phyloP scores from a whole-genome alignment of 108 stramenopile genomes.

The Skeletonema potamos region DNA sequence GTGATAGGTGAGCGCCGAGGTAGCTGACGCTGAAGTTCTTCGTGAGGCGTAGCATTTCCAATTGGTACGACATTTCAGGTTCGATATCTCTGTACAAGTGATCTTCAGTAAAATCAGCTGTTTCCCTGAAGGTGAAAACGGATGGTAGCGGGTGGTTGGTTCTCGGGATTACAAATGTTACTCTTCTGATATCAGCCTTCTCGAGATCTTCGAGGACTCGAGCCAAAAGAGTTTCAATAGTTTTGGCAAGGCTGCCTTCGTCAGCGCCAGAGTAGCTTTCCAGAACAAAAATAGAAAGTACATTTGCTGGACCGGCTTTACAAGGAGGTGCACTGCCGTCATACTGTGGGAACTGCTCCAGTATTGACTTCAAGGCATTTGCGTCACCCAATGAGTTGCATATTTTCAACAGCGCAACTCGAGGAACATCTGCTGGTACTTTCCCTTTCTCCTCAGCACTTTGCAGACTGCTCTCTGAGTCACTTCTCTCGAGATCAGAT shows the following conservation, averaged over 20 bases:
- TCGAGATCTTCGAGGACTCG: constrained; percentile 48
- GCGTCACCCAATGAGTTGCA: constrained; percentile 43
- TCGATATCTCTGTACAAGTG: constrained; percentile 91
- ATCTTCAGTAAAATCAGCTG: constrained; percentile 86
- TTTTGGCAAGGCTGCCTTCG: constrained; percentile 49
- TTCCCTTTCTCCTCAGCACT: constrained; percentile 51
- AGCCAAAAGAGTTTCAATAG: constrained; percentile 51
- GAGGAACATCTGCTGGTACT: constrained; percentile 54
- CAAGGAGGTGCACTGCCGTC: constrained; percentile 34
- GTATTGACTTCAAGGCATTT: constrained; percentile 36
- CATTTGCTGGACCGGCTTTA: constrained; percentile 73
- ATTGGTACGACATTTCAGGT: constrained; percentile 87
- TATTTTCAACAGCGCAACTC: constrained; percentile 67
- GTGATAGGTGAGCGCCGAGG: constrained; percentile 73
- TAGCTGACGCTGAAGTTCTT: constrained; percentile 88
- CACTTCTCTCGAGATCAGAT: constrained; percentile 58
- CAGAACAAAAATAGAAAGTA: constrained; percentile 82
- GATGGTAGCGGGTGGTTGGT: constrained; percentile 59
- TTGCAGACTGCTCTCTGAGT: constrained; percentile 55
- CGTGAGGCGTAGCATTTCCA: constrained; percentile 86
- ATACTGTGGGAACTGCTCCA: constrained; percentile 66
- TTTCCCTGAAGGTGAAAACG: constrained; percentile 92
- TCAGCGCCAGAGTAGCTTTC: constrained; percentile 43
- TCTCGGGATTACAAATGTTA: constrained; percentile 72
- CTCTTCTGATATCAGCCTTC: constrained; percentile 77